Evolutionary conservation across 306 rosid genomes (phyloP).

Genomic region (Herpetospermum pedunculosum): DNA sequence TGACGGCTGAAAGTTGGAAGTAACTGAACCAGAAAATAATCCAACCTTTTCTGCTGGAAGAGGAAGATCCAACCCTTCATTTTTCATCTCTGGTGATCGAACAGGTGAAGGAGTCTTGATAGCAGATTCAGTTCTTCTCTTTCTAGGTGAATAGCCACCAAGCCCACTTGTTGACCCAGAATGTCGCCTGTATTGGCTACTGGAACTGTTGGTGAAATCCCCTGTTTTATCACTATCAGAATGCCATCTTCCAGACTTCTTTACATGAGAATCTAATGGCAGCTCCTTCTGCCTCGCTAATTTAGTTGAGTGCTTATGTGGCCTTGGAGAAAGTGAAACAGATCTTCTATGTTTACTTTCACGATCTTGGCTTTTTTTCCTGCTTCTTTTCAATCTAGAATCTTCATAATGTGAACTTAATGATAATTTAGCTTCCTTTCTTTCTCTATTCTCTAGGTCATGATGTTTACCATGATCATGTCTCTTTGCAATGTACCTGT

Average conservation of each 20-base stretch:
- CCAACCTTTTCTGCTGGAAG: constrained; percentile 36
- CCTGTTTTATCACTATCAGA: constrained; percentile 42
- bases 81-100: constrained; percentile 56
- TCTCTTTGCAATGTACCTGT: constrained; percentile 32
- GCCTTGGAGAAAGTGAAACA: constrained; percentile 40
- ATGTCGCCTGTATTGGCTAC: constrained; percentile 45
- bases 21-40: constrained; percentile 32
- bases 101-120: constrained; percentile 66
- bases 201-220: constrained; percentile 52
- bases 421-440: constrained; percentile 34
- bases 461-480: constrained; percentile 30
- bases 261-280: constrained; percentile 28
- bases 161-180: constrained; percentile 54
- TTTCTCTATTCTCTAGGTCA: constrained; percentile 24
- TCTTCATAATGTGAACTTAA: constrained; percentile 40
- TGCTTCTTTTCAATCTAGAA: constrained; percentile 41
- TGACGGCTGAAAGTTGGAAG: constrained; percentile 35
- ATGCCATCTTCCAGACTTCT: constrained; percentile 39
- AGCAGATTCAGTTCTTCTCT: constrained; percentile 76
- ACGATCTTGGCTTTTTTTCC: constrained; percentile 51
- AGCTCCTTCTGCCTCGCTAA: constrained; percentile 29
- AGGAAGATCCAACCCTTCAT: constrained; percentile 71
- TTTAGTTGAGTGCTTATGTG: constrained; percentile 22
- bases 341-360: constrained; percentile 42
- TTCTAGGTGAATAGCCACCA: constrained; percentile 97